These are phyloP conservation scores for Comarum palustre DNA, from an alignment of 306 rosid genomes.

Conservation along the genomic window DNA sequence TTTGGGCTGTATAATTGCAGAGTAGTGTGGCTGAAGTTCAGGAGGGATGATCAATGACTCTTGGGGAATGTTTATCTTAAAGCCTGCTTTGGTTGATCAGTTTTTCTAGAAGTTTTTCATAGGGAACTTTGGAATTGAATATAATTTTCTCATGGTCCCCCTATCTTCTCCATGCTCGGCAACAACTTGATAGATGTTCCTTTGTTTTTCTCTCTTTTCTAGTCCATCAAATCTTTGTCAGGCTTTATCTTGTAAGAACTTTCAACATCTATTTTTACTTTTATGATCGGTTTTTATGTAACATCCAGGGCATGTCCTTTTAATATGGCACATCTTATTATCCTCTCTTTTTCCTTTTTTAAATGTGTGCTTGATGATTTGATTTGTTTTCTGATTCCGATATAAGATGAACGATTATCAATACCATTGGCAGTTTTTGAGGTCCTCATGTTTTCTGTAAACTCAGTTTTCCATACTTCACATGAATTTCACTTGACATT, in stretches of 20 bases:
- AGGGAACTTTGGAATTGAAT: slow-evolving; percentile 18
- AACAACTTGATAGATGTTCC: slow-evolving; percentile 10
- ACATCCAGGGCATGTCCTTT: background rate
- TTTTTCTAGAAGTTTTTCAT: slow-evolving; percentile 16
- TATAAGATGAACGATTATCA: background rate
- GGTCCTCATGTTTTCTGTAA: background rate
- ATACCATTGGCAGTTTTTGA: background rate
- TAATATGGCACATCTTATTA: background rate
- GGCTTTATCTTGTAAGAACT: slow-evolving; percentile 16
- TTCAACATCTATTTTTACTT: slow-evolving; percentile 4
- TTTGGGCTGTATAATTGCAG: slow-evolving; percentile 34
- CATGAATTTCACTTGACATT: background rate
- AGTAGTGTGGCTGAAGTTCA: slow-evolving; percentile 34
- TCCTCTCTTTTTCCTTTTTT: background rate
- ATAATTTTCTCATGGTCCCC: slow-evolving; percentile 3
- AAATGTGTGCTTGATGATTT: background rate
- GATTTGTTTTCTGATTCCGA: background rate
- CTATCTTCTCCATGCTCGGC: background rate
- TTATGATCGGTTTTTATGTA: background rate
- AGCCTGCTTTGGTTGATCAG: slow-evolving; percentile 17
- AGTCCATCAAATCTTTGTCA: background rate
- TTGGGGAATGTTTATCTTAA: slow-evolving; percentile 15
- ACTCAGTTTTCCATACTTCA: background rate
- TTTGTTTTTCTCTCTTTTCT: background rate
- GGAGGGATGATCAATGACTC: slow-evolving; percentile 27